These are phyloP conservation scores for Boletus sp. DNA, from an alignment of 1,284 basidiomycete genomes.

Conservation along the genomic window DNA sequence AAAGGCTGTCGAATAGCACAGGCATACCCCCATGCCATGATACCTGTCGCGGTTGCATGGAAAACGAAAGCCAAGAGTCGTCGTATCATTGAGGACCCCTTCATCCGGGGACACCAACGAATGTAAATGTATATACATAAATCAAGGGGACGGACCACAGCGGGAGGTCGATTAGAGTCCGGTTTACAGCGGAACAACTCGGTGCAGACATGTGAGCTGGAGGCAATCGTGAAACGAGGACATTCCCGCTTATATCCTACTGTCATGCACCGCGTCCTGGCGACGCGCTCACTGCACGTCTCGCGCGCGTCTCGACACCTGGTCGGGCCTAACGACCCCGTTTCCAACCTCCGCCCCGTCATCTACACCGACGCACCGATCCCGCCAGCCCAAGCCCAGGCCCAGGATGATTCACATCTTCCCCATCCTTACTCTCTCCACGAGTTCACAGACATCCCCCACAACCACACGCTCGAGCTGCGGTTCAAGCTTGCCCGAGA, in stretches of 20 bases:
- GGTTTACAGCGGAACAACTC: too few relatives aligned
- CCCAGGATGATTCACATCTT: conserved; percentile 15
- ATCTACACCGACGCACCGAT: conserved; percentile 62
- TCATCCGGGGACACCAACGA: too few relatives aligned
- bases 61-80: neutral
- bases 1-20: neutral
- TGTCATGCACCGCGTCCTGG: neutral
- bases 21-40: neutral
- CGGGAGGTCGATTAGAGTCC: too few relatives aligned
- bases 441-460: conserved; percentile 56
- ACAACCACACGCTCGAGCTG: conserved; percentile 52
- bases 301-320: conserved; percentile 48
- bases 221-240: too few relatives aligned
- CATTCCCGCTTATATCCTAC: too few relatives aligned
- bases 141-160: too few relatives aligned
- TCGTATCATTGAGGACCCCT: neutral
- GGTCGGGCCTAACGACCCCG: conserved; percentile 71
- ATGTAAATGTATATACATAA: too few relatives aligned
- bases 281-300: conserved; percentile 45
- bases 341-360: conserved; percentile 78
- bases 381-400: conserved; percentile 35
- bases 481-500: conserved; percentile 71
- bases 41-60: neutral
- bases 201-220: too few relatives aligned
- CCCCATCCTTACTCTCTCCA: conserved; percentile 73